phyloP scores from a whole-genome alignment of 345 rosid genomes.

The Eucalyptus cloeziana region DNA sequence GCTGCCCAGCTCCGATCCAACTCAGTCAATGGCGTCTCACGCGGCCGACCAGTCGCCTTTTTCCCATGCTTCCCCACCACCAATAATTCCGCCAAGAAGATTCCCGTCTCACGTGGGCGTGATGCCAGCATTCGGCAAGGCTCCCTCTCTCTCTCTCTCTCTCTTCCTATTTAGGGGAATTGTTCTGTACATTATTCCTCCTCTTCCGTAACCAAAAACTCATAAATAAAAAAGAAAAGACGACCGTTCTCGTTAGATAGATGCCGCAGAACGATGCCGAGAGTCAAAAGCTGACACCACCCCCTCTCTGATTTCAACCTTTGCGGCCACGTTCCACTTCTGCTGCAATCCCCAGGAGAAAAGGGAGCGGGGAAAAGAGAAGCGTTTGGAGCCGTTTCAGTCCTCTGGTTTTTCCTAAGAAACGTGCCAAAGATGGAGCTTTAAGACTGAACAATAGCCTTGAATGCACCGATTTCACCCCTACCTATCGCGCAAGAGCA shows the following conservation, averaged over 20 bases:
- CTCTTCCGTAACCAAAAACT: not conserved
- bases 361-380: not conserved
- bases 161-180: not conserved
- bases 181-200: not conserved
- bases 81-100: not conserved
- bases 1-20: not conserved
- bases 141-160: not conserved
- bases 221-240: not conserved
- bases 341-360: not conserved
- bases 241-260: not conserved
- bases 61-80: not conserved
- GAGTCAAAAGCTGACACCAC: not conserved
- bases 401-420: not conserved
- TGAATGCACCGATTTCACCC: too few relatives aligned
- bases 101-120: not conserved
- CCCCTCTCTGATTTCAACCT: not conserved
- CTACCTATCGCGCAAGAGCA: too few relatives aligned
- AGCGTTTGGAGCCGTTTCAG: not conserved
- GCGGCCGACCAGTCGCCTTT: not conserved
- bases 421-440: not conserved
- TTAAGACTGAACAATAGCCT: not conserved
- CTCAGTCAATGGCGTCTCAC: not conserved
- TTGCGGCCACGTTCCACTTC: not conserved
- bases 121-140: not conserved
- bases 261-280: not conserved